Conservation (phyloP, 2,329 filamentous ascomycete genomes). For the Endocalyx cinctus region DNA sequence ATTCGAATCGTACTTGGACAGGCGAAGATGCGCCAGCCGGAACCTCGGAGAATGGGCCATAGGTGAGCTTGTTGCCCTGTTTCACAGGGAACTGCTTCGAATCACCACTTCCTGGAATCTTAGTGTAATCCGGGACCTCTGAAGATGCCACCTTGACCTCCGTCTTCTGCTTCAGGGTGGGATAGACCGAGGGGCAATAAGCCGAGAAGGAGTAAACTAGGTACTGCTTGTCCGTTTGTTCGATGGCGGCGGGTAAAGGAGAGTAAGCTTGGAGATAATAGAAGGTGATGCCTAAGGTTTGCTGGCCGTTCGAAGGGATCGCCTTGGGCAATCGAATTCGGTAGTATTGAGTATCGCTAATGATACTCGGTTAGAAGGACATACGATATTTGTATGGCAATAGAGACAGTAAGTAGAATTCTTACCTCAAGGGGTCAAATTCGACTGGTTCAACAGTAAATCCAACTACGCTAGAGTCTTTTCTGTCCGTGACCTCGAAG, state of each 20-base stretch:
- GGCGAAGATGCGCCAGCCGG: conserved; percentile 71
- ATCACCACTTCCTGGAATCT: conserved; percentile 59
- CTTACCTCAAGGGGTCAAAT: conserved; percentile 54
- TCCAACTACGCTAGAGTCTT: conserved; percentile 60
- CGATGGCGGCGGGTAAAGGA: conserved; percentile 76
- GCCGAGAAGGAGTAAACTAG: conserved; percentile 81
- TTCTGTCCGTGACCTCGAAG: conserved; percentile 90
- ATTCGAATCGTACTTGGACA: conserved; percentile 84
- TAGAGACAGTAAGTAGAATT: conserved; percentile 9
- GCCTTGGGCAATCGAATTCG: conserved; percentile 72
- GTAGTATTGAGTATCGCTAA: conserved; percentile 75
- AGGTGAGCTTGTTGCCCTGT: conserved; percentile 80
- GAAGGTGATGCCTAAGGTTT: conserved; percentile 85
- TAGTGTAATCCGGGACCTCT: conserved; percentile 81
- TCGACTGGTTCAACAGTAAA: conserved; percentile 69
- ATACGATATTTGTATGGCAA: no score
- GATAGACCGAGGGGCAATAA: conserved; percentile 78
- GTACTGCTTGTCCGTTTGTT: conserved; percentile 83
- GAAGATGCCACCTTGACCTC: conserved; percentile 82
- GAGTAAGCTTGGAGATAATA: conserved; percentile 72
- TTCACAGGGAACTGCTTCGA: conserved; percentile 66
- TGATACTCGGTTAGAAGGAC: conserved; percentile 16
- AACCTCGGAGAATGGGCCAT: conserved; percentile 81
- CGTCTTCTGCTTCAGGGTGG: conserved; percentile 90
- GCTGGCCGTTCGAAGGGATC: conserved; percentile 69